Conservation (phyloP, 768 basidiomycete genomes). For the Dentipellis fragilis region DNA sequence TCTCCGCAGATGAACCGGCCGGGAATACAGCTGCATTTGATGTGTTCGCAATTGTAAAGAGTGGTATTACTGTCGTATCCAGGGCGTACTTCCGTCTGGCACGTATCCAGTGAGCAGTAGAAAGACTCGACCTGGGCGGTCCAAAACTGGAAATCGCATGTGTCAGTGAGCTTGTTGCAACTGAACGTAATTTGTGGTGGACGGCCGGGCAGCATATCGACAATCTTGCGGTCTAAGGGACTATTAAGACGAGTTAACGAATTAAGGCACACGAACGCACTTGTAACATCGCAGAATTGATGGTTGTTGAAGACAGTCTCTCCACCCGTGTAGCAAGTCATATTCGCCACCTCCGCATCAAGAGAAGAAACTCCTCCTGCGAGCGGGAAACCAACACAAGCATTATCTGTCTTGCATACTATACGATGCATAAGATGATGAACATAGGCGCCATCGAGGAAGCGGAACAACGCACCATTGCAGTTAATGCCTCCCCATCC, state of each 20-base stretch:
- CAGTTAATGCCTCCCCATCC: conserved; percentile 97
- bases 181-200: conserved; percentile 96
- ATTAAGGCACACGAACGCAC: conserved; percentile 35
- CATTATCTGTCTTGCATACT: conserved; percentile 82
- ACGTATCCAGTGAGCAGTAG: conserved; percentile 80
- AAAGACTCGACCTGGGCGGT: conserved; percentile 90
- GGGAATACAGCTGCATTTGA: conserved; percentile 90
- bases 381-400: conserved; percentile 75
- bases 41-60: conserved; percentile 68
- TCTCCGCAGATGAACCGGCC: conserved; percentile 93
- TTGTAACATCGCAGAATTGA: conserved; percentile 98
- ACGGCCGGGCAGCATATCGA: conserved; percentile 84
- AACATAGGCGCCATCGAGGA: not conserved
- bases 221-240: conserved; percentile 76
- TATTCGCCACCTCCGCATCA: conserved; percentile 41
- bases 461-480: conserved; percentile 55
- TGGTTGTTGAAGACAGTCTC: conserved; percentile 91
- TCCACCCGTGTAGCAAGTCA: conserved; percentile 93
- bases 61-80: conserved; percentile 66
- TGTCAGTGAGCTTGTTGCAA: conserved; percentile 53
- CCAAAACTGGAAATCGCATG: conserved; percentile 98
- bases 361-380: conserved; percentile 28
- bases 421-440: not conserved
- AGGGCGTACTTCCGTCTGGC: conserved; percentile 35
- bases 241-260: not conserved